Evolutionary conservation across 768 basidiomycete genomes (phyloP).

Genomic region (Leccinellum rugosiceps): DNA sequence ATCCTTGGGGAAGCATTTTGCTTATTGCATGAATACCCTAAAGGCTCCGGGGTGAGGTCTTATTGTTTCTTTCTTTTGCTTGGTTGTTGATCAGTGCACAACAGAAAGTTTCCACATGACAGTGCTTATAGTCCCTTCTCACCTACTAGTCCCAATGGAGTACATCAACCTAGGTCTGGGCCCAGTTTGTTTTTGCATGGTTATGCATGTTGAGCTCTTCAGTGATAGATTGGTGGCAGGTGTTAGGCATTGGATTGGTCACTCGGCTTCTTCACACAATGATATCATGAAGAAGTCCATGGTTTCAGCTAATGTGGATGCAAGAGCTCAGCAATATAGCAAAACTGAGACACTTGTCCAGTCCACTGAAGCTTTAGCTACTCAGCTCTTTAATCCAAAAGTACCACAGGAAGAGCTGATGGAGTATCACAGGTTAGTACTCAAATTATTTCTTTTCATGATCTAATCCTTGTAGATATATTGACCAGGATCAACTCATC

Average conservation of each 20-base stretch:
- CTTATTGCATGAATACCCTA: conserved; percentile 87
- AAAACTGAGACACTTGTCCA: conserved; percentile 28
- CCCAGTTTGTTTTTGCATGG: conserved; percentile 22
- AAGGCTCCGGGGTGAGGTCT: conserved; percentile 71
- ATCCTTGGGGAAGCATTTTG: conserved; percentile 82
- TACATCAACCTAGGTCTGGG: conserved; percentile 39
- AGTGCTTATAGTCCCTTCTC: conserved; percentile 75
- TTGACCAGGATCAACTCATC: conserved; percentile 69
- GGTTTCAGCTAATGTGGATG: conserved; percentile 25
- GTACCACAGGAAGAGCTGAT: conserved; percentile 62
- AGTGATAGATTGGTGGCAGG: conserved; percentile 66
- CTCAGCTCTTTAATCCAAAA: conserved; percentile 54
- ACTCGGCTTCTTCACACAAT: conserved; percentile 42
- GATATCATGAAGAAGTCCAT: conserved; percentile 40
- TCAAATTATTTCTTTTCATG: not conserved
- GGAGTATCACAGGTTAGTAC: conserved; percentile 67
- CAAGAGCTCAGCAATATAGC: conserved; percentile 27
- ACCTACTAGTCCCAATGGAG: conserved; percentile 44
- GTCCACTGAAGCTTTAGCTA: conserved; percentile 60
- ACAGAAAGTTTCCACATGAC: conserved; percentile 67
- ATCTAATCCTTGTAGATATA: conserved; percentile 47
- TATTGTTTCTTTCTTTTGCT: not conserved
- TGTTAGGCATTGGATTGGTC: conserved; percentile 73
- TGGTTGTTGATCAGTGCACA: not conserved
- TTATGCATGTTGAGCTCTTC: not conserved